These are phyloP conservation scores for Citrullus amarus DNA, from an alignment of 306 rosid species.

Conservation along the genomic window DNA sequence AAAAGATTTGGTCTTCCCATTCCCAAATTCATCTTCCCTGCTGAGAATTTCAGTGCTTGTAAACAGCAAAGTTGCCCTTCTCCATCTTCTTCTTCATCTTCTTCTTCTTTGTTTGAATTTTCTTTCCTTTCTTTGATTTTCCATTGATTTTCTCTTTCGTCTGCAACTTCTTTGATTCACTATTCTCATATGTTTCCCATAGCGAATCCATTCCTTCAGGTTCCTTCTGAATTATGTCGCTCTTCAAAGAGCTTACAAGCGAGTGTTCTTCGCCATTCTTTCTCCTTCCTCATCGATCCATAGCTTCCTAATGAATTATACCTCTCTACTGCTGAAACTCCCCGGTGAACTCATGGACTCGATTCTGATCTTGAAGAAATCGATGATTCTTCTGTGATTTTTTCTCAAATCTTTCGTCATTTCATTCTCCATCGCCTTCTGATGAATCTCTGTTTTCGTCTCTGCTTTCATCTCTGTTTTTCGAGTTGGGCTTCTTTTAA, in stretches of 20 bases:
- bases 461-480: too few species aligned
- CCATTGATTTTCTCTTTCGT: conserved; percentile 34
- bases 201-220: conserved; percentile 86
- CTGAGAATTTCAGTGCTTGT: conserved; percentile 79
- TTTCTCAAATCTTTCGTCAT: not conserved
- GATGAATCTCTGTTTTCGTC: too few species aligned
- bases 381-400: not conserved
- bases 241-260: conserved; percentile 96
- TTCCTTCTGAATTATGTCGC: conserved; percentile 40
- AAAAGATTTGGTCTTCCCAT: conserved; percentile 72
- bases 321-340: not conserved
- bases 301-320: not conserved
- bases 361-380: not conserved
- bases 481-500: not conserved
- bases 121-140: not conserved
- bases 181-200: conserved; percentile 66
- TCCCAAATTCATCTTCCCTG: conserved; percentile 88
- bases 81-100: conserved; percentile 24
- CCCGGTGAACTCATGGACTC: conserved; percentile 6
- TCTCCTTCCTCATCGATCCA: conserved; percentile 84
- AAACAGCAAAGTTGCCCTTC: conserved; percentile 57
- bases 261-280: conserved; percentile 88
- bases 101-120: conserved; percentile 14
- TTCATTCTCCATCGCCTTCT: not conserved
- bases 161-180: conserved; percentile 9